These are phyloP conservation scores for Geranium rotundifolium DNA, from an alignment of 345 rosid species.

Conservation along the genomic window DNA sequence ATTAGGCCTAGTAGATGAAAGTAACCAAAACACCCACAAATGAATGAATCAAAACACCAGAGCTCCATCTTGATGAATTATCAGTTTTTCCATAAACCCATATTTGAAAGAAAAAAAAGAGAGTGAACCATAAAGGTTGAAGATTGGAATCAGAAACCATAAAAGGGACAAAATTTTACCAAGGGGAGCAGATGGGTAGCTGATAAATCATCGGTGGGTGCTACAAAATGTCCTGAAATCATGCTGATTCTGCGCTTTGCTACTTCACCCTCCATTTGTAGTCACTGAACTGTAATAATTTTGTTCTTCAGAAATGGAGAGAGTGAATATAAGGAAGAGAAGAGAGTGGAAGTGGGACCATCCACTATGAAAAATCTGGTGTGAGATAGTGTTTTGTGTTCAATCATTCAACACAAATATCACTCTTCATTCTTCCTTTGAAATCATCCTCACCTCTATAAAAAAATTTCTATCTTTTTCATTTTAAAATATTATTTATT, in stretches of 20 bases:
- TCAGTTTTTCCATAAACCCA: too few species aligned
- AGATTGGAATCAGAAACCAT: background rate
- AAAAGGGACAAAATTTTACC: slow-evolving; percentile 21
- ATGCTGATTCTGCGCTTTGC: slow-evolving; percentile 52
- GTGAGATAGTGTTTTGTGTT: background rate
- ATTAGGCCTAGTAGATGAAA: too few species aligned
- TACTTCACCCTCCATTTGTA: slow-evolving; percentile 47
- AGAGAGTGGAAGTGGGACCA: background rate
- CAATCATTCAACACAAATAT: background rate
- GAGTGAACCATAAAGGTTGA: background rate
- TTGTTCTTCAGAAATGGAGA: too few species aligned
- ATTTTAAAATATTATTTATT: too few species aligned
- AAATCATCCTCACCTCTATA: too few species aligned
- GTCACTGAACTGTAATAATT: too few species aligned
- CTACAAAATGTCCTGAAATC: slow-evolving; percentile 50
- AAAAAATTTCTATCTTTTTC: too few species aligned
- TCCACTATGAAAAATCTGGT: background rate
- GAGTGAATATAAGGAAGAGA: background rate
- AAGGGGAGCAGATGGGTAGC: slow-evolving; percentile 43
- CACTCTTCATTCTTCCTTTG: too few species aligned
- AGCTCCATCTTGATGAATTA: too few species aligned
- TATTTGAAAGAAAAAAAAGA: background rate
- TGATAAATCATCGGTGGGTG: slow-evolving; percentile 23
- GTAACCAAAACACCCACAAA: too few species aligned
- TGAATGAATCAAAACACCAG: too few species aligned